A percentile compares a stretch with the other conserved stretches of the same genome.
phyloP scores from a whole-genome alignment of 1,139 yeast species.

The Chernovozyma aurita region DNA sequence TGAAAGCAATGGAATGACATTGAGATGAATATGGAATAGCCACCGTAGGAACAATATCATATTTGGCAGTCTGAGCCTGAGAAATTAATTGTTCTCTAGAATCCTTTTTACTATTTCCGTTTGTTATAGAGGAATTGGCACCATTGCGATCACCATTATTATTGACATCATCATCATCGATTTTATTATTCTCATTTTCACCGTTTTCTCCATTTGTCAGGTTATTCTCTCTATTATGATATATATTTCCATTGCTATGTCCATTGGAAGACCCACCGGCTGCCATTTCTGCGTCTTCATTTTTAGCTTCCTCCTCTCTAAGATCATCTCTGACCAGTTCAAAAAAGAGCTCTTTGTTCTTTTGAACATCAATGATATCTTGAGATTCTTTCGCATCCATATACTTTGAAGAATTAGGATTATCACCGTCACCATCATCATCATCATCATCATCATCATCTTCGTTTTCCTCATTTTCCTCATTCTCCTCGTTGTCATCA shows the following conservation, averaged over 20 bases:
- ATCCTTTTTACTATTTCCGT: slow-evolving; percentile 7
- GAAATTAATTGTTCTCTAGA: slow-evolving; percentile 35
- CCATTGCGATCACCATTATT: neutral
- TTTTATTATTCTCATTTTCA: slow-evolving; percentile 1
- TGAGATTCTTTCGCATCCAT: slow-evolving; percentile 18
- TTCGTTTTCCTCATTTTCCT: slow-evolving; percentile 15
- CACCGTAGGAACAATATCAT: slow-evolving; percentile 62
- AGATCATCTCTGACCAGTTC: slow-evolving; percentile 5
- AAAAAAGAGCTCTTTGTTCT: slow-evolving; percentile 2
- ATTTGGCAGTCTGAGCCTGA: slow-evolving; percentile 44
- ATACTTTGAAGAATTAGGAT: slow-evolving; percentile 15
- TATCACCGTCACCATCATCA: slow-evolving; percentile 13
- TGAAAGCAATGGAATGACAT: slow-evolving; percentile 72
- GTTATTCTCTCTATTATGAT: slow-evolving; percentile 8
- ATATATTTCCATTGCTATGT: neutral
- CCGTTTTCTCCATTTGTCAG: slow-evolving; percentile 5
- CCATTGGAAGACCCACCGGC: neutral
- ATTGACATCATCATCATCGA: slow-evolving; percentile 2
- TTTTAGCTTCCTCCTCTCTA: slow-evolving; percentile 2
- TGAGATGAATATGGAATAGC: slow-evolving; percentile 69
- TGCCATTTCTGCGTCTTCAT: slow-evolving; percentile 1
- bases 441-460: slow-evolving; percentile 16
- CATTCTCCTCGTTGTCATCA: slow-evolving; percentile 19
- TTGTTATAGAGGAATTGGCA: neutral
- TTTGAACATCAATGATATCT: neutral